Conservation (phyloP, 805 yeast species). For the Candida maltosa region DNA sequence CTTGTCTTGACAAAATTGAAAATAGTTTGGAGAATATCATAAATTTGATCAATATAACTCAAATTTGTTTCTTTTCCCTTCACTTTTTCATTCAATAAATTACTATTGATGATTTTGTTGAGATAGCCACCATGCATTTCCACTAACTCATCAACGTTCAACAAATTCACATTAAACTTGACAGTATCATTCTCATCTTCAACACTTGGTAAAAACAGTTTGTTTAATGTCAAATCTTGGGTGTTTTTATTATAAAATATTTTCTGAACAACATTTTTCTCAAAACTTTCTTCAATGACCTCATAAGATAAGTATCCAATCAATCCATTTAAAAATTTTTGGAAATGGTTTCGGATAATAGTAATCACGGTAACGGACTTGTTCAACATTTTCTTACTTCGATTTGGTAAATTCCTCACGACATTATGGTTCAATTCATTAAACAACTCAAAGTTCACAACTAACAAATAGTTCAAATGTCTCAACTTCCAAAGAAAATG, state of each 20-base stretch:
- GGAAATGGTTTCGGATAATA: slow-evolving; percentile 35
- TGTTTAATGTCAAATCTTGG: slow-evolving; percentile 4
- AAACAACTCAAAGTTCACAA: slow-evolving; percentile 25
- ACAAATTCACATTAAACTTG: slow-evolving; percentile 19
- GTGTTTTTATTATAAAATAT: slow-evolving; percentile 5
- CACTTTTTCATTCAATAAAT: slow-evolving; percentile 26
- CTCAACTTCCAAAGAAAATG: slow-evolving; percentile 81
- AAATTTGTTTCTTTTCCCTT: slow-evolving; percentile 27
- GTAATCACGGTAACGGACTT: slow-evolving; percentile 31
- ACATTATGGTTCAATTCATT: slow-evolving; percentile 15
- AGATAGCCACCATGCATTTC: slow-evolving; percentile 30
- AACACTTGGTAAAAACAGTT: slow-evolving; percentile 4
- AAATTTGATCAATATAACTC: slow-evolving; percentile 30
- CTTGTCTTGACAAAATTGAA: slow-evolving; percentile 31
- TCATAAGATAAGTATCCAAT: slow-evolving; percentile 42
- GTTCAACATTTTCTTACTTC: slow-evolving; percentile 24
- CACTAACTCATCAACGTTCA: slow-evolving; percentile 50
- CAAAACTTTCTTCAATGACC: slow-evolving; percentile 41
- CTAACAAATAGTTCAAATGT: slow-evolving; percentile 54
- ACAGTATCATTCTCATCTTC: no score
- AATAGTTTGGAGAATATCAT: slow-evolving; percentile 25
- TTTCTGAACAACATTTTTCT: slow-evolving; percentile 16
- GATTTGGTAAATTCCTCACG: no score
- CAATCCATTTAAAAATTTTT: slow-evolving; percentile 40
- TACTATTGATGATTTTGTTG: slow-evolving; percentile 24